Evolutionary conservation across 2,329 filamentous ascomycete genomes (phyloP).

Genomic region (Amesomyces nigricolor): DNA sequence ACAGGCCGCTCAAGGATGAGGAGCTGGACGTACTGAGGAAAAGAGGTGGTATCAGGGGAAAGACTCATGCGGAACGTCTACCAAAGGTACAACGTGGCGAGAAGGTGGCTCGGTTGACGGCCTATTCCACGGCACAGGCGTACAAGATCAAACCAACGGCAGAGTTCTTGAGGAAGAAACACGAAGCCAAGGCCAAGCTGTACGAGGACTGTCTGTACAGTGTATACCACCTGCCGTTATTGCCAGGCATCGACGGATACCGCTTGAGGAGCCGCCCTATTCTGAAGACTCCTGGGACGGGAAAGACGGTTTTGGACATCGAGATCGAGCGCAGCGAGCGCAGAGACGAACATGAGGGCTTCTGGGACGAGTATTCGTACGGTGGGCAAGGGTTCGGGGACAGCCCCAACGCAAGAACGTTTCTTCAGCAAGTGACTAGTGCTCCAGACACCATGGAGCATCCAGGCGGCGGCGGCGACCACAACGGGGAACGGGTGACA

Average conservation of each 20-base stretch:
- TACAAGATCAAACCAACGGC: constrained; percentile 88
- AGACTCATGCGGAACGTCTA: constrained; percentile 89
- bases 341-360: constrained; percentile 85
- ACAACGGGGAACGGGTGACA: constrained; percentile 6
- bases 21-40: constrained; percentile 60
- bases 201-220: constrained; percentile 97
- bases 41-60: constrained; percentile 60
- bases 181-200: constrained; percentile 87
- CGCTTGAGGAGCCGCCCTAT: constrained; percentile 84
- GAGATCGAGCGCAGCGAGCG: constrained; percentile 93
- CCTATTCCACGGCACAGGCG: constrained; percentile 91
- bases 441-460: constrained; percentile 21
- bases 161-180: constrained; percentile 78
- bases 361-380: constrained; percentile 70
- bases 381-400: constrained; percentile 34
- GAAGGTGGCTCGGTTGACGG: constrained; percentile 83
- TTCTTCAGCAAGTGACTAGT: constrained; percentile 25
- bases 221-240: constrained; percentile 85
- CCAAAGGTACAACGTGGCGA: constrained; percentile 84
- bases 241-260: constrained; percentile 82
- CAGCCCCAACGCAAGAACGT: constrained; percentile 22
- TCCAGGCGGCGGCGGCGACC: constrained; percentile 26
- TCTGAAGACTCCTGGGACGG: constrained; percentile 80
- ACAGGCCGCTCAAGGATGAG: constrained; percentile 61
- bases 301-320: constrained; percentile 86